These are phyloP conservation scores for Clohesyomyces aquaticus DNA, from an alignment of 495 filamentous ascomycete species.

Conservation along the genomic window DNA sequence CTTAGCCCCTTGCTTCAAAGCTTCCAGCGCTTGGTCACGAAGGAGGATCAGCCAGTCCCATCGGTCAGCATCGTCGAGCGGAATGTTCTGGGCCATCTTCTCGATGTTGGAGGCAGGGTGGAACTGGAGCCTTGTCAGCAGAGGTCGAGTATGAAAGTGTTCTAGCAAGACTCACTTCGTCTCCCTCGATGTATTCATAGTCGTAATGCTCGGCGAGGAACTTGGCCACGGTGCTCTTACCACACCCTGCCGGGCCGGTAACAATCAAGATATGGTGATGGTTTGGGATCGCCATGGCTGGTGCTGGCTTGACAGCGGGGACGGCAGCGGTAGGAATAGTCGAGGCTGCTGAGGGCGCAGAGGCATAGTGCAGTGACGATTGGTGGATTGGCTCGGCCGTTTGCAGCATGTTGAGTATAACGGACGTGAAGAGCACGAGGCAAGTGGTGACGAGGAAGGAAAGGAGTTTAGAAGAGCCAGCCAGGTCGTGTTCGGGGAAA, in stretches of 20 bases:
- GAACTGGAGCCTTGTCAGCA: constrained; percentile 62
- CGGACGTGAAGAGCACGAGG: not conserved
- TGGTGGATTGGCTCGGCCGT: constrained; percentile 27
- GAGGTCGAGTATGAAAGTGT: not conserved
- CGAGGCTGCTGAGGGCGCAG: constrained; percentile 24
- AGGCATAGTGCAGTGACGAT: constrained; percentile 28
- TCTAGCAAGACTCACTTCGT: constrained; percentile 70
- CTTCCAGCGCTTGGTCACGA: constrained; percentile 74
- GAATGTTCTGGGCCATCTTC: constrained; percentile 87
- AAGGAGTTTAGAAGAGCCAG: constrained; percentile 8
- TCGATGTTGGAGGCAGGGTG: constrained; percentile 84
- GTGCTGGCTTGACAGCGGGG: constrained; percentile 1
- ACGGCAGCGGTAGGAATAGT: constrained; percentile 15
- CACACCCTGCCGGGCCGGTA: constrained; percentile 95
- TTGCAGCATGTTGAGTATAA: constrained; percentile 36
- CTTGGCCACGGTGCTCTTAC: constrained; percentile 90
- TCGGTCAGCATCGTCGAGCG: constrained; percentile 91
- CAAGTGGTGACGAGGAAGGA: not conserved
- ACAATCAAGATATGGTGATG: constrained; percentile 93
- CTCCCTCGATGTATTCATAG: constrained; percentile 89
- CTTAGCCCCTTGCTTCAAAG: constrained; percentile 56
- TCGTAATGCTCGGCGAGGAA: constrained; percentile 71
- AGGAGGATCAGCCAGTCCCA: constrained; percentile 97
- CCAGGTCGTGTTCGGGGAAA: constrained; percentile 4
- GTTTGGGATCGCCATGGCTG: constrained; percentile 17